These are phyloP conservation scores for Fusarium illudens DNA, from an alignment of 2,329 filamentous ascomycete genomes.

Conservation along the genomic window DNA sequence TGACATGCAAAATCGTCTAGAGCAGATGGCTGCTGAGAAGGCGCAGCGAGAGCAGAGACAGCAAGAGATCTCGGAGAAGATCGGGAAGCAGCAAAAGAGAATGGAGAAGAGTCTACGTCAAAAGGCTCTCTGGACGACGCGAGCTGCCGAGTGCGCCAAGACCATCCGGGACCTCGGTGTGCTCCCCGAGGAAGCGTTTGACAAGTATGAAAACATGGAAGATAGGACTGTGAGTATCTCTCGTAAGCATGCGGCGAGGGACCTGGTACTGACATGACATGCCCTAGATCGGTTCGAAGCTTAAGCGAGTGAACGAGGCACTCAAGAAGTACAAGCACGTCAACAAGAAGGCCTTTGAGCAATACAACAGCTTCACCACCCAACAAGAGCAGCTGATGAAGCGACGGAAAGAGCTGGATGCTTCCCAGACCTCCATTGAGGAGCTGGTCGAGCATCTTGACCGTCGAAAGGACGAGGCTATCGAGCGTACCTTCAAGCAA, in stretches of 20 bases:
- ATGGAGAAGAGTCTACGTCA: conserved; percentile 94
- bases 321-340: conserved; percentile 97
- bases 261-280: conserved; percentile 28
- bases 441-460: conserved; percentile 93
- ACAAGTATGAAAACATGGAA: conserved; percentile 86
- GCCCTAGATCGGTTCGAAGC: conserved; percentile 65
- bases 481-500: conserved; percentile 98
- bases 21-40: conserved; percentile 63
- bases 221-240: conserved; percentile 72
- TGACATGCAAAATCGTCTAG: conserved; percentile 57
- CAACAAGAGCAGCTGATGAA: conserved; percentile 88
- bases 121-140: conserved; percentile 79
- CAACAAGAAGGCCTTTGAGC: conserved; percentile 99
- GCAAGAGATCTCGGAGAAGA: conserved; percentile 77
- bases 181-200: conserved; percentile 91
- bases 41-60: conserved; percentile 74
- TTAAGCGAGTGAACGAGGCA: conserved; percentile 91
- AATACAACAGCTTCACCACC: conserved; percentile 96
- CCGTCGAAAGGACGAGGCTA: conserved; percentile 95
- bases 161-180: conserved; percentile 94
- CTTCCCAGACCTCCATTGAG: conserved; percentile 85
- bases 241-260: no score
- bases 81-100: conserved; percentile 85
- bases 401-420: conserved; percentile 86
- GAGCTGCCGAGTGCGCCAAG: conserved; percentile 81